Evolutionary conservation across 2,329 filamentous ascomycete genomes (phyloP).

Genomic region (Acephala macrosclerotiorum): DNA sequence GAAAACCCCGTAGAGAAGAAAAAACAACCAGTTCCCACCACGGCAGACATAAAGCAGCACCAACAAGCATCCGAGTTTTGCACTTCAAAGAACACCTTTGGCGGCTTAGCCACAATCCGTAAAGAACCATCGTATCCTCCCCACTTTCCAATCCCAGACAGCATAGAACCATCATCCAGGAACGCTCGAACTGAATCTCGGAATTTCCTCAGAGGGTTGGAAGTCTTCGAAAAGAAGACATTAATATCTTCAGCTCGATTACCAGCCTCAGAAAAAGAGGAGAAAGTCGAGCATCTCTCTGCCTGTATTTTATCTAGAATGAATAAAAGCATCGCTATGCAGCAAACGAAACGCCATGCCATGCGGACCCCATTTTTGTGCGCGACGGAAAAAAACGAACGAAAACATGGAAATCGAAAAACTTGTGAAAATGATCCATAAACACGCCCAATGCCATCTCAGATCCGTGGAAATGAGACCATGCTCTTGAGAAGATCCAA

Average conservation of each 20-base stretch:
- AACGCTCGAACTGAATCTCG: too few relatives aligned
- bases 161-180: too few relatives aligned
- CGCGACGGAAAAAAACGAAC: neutral
- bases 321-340: constrained; percentile 30
- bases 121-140: too few relatives aligned
- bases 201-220: too few relatives aligned
- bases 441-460: neutral
- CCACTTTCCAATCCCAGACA: too few relatives aligned
- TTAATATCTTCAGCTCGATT: neutral
- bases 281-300: too few relatives aligned
- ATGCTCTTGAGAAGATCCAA: constrained; percentile 10
- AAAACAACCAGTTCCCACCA: too few relatives aligned
- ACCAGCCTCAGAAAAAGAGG: neutral
- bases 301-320: constrained; percentile 28
- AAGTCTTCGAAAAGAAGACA: neutral
- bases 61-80: too few relatives aligned
- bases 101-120: too few relatives aligned
- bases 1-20: too few relatives aligned
- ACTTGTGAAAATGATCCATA: neutral
- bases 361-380: constrained; percentile 15
- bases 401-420: neutral
- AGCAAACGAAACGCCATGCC: constrained; percentile 25
- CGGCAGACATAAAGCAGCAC: too few relatives aligned
- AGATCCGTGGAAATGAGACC: constrained; percentile 6
- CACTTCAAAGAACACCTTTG: too few relatives aligned